Conservation (phyloP, 306 rosid genomes). For the Vicia villosa region DNA sequence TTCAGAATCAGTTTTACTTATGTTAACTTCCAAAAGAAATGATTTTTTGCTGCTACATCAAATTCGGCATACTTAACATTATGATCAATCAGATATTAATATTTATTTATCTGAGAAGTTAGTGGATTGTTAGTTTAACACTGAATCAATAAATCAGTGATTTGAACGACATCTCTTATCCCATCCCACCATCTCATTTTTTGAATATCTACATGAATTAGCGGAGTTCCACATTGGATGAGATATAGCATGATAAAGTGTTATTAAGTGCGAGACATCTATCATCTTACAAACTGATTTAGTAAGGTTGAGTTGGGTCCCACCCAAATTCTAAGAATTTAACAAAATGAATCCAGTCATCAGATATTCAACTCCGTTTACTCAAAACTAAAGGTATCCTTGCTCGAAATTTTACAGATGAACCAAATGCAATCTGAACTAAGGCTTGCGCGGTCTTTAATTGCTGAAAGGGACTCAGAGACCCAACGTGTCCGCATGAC, state of each 20-base stretch:
- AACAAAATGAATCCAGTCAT: neutral
- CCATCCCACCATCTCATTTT: neutral
- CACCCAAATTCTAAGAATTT: neutral
- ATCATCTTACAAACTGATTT: neutral
- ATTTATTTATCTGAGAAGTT: constrained; percentile 5
- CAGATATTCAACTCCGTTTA: constrained; percentile 3
- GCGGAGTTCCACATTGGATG: neutral
- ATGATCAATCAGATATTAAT: neutral
- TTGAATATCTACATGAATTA: neutral
- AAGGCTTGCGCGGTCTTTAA: constrained; percentile 90
- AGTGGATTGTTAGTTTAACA: neutral
- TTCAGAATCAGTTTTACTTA: neutral
- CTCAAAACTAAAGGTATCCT: constrained; percentile 13
- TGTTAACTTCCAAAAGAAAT: neutral
- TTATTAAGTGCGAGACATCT: neutral
- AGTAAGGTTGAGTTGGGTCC: neutral
- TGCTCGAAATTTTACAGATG: constrained; percentile 58
- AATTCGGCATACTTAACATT: neutral
- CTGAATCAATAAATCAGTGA: neutral
- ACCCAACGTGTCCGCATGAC: constrained; percentile 77
- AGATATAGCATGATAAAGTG: neutral
- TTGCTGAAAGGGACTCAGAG: constrained; percentile 91
- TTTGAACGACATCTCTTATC: neutral
- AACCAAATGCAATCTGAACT: constrained; percentile 89
- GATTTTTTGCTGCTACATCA: neutral